These are phyloP conservation scores for Eimeria brunetti DNA, from an alignment of 169 alveolate genomes.

Conservation along the genomic window DNA sequence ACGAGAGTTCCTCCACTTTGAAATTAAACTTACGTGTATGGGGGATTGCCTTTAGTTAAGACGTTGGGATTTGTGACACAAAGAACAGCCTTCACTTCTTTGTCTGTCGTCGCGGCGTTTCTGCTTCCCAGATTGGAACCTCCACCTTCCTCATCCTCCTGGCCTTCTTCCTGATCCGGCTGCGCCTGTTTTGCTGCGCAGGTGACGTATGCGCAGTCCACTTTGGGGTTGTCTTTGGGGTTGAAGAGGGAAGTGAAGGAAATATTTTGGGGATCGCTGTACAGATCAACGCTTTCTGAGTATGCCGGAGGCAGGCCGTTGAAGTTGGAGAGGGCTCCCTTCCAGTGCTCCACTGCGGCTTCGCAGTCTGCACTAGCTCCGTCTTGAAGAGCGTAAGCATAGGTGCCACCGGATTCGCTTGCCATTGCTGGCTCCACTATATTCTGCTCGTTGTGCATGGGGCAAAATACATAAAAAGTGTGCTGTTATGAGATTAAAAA, in stretches of 20 bases:
- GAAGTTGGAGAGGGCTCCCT: background rate
- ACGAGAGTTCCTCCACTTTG: too few species aligned
- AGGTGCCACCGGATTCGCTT: background rate
- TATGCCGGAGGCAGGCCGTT: background rate
- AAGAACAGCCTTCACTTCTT: slow-evolving; percentile 8
- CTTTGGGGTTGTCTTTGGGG: background rate
- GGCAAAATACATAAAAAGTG: too few species aligned
- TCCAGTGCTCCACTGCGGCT: slow-evolving; percentile 2
- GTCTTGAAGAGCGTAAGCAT: background rate
- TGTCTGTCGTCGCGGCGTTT: background rate
- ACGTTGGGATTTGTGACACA: background rate
- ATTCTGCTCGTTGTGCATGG: too few species aligned
- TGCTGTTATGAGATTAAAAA: too few species aligned
- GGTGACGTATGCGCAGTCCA: background rate
- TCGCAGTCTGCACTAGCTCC: background rate
- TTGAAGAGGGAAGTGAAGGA: background rate
- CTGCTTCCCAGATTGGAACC: too few species aligned
- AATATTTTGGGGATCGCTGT: background rate
- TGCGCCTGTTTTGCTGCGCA: background rate
- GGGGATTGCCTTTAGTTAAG: background rate
- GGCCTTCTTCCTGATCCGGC: too few species aligned
- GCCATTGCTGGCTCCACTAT: background rate
- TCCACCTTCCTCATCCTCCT: too few species aligned
- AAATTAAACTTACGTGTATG: background rate
- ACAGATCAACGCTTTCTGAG: background rate